These are phyloP conservation scores for Bondarzewia mesenterica DNA, from an alignment of 1,284 basidiomycete genomes.

Conservation along the genomic window DNA sequence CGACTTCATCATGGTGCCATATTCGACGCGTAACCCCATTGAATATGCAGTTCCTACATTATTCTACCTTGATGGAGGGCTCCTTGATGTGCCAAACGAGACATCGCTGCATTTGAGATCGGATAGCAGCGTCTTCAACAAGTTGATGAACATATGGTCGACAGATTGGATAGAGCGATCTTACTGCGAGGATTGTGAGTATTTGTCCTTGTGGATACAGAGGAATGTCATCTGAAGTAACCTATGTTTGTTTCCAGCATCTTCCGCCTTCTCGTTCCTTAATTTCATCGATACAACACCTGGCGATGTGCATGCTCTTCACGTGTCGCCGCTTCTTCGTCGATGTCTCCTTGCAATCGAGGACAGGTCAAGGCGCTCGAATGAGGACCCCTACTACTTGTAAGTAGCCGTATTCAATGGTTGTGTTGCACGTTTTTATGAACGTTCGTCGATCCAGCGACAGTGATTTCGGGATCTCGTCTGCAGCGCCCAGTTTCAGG, in stretches of 20 bases:
- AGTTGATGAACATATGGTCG: conserved; percentile 89
- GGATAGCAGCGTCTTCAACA: conserved; percentile 56
- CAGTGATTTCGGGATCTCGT: conserved; percentile 30
- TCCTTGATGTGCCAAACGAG: conserved; percentile 58
- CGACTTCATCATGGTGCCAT: conserved; percentile 76
- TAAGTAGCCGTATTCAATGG: conserved; percentile 23
- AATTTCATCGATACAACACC: conserved; percentile 59
- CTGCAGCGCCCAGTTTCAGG: conserved; percentile 14
- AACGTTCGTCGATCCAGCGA: conserved; percentile 35
- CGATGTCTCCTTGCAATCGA: conserved; percentile 41
- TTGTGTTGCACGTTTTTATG: conserved; percentile 11
- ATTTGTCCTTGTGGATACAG: neutral
- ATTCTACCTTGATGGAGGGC: conserved; percentile 75
- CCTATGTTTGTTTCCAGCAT: conserved; percentile 11
- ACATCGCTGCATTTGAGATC: conserved; percentile 38
- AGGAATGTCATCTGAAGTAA: neutral
- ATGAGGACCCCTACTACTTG: conserved; percentile 40
- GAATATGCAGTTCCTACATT: conserved; percentile 71
- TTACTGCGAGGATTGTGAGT: conserved; percentile 55
- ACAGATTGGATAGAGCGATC: conserved; percentile 74
- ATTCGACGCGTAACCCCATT: conserved; percentile 86
- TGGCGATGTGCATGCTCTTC: conserved; percentile 55
- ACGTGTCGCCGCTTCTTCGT: conserved; percentile 49
- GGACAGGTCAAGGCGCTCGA: conserved; percentile 33
- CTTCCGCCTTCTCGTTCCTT: conserved; percentile 68